Evolutionary conservation across 192 early-diverging fungal genomes (phyloP).

Genomic region (Rhizophagus prolifer): DNA sequence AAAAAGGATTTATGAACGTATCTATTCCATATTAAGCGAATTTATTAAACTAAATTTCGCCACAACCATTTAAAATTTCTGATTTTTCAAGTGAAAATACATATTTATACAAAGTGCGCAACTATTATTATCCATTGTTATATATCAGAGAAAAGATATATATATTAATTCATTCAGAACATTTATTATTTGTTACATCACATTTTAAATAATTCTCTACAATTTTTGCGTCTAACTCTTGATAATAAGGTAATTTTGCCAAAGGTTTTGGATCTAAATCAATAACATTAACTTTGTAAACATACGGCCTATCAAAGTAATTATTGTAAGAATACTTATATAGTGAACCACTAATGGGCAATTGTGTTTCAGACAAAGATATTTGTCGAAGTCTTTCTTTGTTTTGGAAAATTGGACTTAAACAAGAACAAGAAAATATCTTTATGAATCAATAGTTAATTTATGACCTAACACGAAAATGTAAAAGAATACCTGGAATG

Average conservation of each 20-base stretch:
- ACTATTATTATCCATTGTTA: too few relatives aligned
- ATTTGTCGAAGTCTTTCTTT: background rate
- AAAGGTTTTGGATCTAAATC: slow-evolving; percentile 70
- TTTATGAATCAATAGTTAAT: background rate
- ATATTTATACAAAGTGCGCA: background rate
- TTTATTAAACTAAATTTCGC: too few relatives aligned
- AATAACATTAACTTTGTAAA: slow-evolving; percentile 56
- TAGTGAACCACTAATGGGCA: background rate
- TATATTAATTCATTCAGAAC: background rate
- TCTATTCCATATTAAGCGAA: background rate
- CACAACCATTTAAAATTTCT: too few relatives aligned
- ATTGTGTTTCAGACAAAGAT: background rate
- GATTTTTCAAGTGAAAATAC: too few relatives aligned
- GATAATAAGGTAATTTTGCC: slow-evolving; percentile 20
- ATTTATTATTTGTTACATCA: background rate
- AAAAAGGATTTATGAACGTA: background rate
- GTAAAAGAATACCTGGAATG: background rate
- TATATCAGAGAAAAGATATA: background rate
- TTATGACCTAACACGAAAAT: background rate
- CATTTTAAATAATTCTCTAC: slow-evolving; percentile 19
- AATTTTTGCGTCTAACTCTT: slow-evolving; percentile 18
- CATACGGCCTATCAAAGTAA: slow-evolving; percentile 7
- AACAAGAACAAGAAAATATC: background rate
- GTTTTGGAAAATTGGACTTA: background rate
- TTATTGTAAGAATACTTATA: background rate